Evolutionary conservation across 768 basidiomycete genomes (phyloP).

Genomic region (Macrocybe gigantea): DNA sequence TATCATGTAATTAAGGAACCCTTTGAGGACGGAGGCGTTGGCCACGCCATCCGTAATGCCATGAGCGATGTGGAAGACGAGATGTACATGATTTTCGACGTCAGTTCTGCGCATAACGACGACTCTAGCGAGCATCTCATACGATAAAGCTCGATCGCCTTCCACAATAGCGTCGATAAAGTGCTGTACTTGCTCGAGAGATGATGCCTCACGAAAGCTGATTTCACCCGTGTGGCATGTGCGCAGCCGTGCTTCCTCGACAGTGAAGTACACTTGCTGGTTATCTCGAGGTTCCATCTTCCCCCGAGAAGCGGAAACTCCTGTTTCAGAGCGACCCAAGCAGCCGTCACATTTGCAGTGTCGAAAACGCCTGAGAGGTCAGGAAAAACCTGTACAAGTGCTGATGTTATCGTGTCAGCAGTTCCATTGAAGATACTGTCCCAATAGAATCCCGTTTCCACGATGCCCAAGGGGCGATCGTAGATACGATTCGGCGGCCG

Average conservation of each 20-base stretch:
- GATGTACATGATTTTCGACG: conserved; percentile 26
- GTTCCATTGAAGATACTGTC: conserved; percentile 36
- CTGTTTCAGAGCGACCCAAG: conserved; percentile 44
- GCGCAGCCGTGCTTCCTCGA: conserved; percentile 30
- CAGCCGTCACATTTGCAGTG: conserved; percentile 26
- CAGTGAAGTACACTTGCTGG: conserved; percentile 30
- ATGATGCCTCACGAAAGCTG: conserved; percentile 22
- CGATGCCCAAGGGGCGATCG: conserved; percentile 32
- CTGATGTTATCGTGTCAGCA: conserved; percentile 33
- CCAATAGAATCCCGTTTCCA: conserved; percentile 37
- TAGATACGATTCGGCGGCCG: conserved; percentile 11
- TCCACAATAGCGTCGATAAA: conserved; percentile 23
- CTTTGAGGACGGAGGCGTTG: conserved; percentile 33
- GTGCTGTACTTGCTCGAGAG: conserved; percentile 25
- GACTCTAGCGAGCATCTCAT: conserved; percentile 34
- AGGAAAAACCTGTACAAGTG: conserved; percentile 19
- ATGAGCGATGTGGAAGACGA: conserved; percentile 41
- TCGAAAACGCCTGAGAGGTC: conserved; percentile 11
- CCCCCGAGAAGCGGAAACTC: conserved; percentile 46
- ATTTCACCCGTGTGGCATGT: conserved; percentile 32
- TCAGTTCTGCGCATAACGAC: conserved; percentile 36
- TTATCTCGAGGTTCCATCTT: conserved; percentile 17
- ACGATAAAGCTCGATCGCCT: conserved; percentile 32
- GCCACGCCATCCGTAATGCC: conserved; percentile 44
- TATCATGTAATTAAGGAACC: conserved; percentile 38